Evolutionary conservation across 768 basidiomycete species (phyloP).

Genomic region (Ephemerocybe angulata): DNA sequence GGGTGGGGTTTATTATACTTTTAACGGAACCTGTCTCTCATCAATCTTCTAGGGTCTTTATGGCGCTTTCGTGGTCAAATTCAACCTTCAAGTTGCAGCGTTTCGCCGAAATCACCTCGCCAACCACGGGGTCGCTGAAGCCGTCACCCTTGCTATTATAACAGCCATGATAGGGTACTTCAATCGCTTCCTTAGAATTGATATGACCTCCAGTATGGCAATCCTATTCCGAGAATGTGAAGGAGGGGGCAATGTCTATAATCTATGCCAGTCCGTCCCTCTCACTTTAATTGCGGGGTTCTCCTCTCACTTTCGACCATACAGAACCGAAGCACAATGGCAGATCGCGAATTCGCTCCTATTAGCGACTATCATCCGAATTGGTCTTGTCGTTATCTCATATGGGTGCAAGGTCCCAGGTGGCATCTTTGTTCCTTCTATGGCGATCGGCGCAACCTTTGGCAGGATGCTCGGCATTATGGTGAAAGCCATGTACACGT

Average conservation of each 20-base stretch:
- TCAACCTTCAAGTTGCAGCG: constrained; percentile 91
- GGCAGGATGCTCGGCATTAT: constrained; percentile 96
- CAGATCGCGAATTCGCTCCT: constrained; percentile 89
- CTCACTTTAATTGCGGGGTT: neutral
- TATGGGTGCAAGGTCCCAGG: constrained; percentile 97
- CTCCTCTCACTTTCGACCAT: neutral
- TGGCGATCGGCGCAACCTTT: constrained; percentile 97
- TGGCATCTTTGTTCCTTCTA: constrained; percentile 97
- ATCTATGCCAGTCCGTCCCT: constrained; percentile 86
- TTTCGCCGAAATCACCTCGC: constrained; percentile 90
- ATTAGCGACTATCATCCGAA: constrained; percentile 86
- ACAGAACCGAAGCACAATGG: constrained; percentile 88
- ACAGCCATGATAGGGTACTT: constrained; percentile 93
- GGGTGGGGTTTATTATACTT: constrained; percentile 48
- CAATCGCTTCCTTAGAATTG: constrained; percentile 91
- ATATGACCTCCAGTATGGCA: constrained; percentile 96
- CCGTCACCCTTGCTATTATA: constrained; percentile 77
- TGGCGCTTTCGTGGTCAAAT: constrained; percentile 95
- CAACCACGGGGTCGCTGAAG: constrained; percentile 84
- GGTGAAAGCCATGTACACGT: constrained; percentile 90
- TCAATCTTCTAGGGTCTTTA: constrained; percentile 73
- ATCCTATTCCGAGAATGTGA: constrained; percentile 96
- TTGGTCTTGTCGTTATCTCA: constrained; percentile 81
- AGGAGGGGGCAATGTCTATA: constrained; percentile 81
- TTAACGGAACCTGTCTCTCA: neutral